Evolutionary conservation across 257 asterid species (phyloP).

Genomic region (Solanum ahanhuiri): DNA sequence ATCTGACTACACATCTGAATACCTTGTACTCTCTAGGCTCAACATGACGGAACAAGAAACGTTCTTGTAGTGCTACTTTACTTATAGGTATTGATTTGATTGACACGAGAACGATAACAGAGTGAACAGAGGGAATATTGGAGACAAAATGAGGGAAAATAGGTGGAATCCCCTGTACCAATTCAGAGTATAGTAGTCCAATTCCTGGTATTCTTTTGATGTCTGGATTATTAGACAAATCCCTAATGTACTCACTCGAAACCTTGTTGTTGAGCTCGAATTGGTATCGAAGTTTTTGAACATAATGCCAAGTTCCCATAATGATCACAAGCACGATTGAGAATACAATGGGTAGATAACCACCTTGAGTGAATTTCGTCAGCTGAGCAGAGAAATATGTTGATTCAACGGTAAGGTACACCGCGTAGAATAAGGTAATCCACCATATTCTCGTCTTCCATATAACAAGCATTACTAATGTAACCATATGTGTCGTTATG

Average conservation of each 20-base stretch:
- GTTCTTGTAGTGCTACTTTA: slow-evolving; percentile 37
- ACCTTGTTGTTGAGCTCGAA: slow-evolving; percentile 61
- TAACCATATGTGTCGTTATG: slow-evolving; percentile 41
- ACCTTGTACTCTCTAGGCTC: slow-evolving; percentile 34
- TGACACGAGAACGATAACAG: slow-evolving; percentile 53
- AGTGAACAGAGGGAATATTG: slow-evolving; percentile 47
- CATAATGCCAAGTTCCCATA: slow-evolving; percentile 67
- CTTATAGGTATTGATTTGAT: slow-evolving; percentile 62
- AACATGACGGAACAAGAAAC: slow-evolving; percentile 52
- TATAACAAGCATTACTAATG: slow-evolving; percentile 48
- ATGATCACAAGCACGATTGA: slow-evolving; percentile 30
- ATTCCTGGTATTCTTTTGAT: slow-evolving; percentile 49
- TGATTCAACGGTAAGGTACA: slow-evolving; percentile 23
- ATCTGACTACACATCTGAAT: slow-evolving; percentile 56
- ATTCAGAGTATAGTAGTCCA: slow-evolving; percentile 49
- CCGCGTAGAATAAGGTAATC: slow-evolving; percentile 29
- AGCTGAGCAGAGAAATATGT: slow-evolving; percentile 40
- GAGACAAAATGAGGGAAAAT: slow-evolving; percentile 51
- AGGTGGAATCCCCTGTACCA: slow-evolving; percentile 73
- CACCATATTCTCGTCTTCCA: slow-evolving; percentile 57
- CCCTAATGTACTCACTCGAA: slow-evolving; percentile 24
- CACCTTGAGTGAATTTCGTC: slow-evolving; percentile 57
- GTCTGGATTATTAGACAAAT: slow-evolving; percentile 16
- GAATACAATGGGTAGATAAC: slow-evolving; percentile 51
- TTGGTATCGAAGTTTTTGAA: slow-evolving; percentile 33